Evolutionary conservation across 495 filamentous ascomycete genomes (phyloP).

Genomic region (Amniculicola lignicola): DNA sequence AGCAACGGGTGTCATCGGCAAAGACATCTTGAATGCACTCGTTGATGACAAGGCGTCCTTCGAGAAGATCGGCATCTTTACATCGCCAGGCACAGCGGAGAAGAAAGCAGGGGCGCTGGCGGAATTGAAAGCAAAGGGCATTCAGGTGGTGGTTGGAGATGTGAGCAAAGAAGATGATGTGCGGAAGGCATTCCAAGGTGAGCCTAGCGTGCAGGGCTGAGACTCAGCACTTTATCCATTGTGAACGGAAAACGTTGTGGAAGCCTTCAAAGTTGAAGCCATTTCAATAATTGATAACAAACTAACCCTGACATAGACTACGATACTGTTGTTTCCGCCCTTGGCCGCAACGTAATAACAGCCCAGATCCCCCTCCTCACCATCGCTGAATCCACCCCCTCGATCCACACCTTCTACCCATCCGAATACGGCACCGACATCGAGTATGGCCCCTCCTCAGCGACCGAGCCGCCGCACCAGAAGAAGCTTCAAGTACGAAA

Average conservation of each 20-base stretch:
- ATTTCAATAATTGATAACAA: no score
- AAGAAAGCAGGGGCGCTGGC: conserved; percentile 43
- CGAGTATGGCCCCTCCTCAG: conserved; percentile 59
- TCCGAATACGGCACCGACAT: conserved; percentile 75
- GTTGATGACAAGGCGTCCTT: conserved; percentile 53
- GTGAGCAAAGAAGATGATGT: conserved; percentile 53
- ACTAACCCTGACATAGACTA: conserved; percentile 44
- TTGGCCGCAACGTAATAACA: conserved; percentile 58
- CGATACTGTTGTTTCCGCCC: conserved; percentile 64
- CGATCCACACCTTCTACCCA: conserved; percentile 65
- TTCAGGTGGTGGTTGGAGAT: conserved; percentile 60
- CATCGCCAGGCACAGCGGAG: conserved; percentile 52
- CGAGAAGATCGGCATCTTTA: conserved; percentile 60
- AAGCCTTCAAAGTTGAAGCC: no score
- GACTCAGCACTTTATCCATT: no score
- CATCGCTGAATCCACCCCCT: conserved; percentile 53
- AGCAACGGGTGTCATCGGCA: conserved; percentile 66
- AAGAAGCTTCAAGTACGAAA: conserved; percentile 64
- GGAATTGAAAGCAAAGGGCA: conserved; percentile 48
- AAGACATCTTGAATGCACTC: conserved; percentile 60
- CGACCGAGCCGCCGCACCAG: conserved; percentile 64
- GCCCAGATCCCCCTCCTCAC: conserved; percentile 58
- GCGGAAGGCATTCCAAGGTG: conserved; percentile 52
- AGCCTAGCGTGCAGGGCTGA: background rate
- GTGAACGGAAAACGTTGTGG: no score